These are phyloP conservation scores for Podaxis pistillaris DNA, from an alignment of 768 basidiomycete genomes.

Conservation along the genomic window DNA sequence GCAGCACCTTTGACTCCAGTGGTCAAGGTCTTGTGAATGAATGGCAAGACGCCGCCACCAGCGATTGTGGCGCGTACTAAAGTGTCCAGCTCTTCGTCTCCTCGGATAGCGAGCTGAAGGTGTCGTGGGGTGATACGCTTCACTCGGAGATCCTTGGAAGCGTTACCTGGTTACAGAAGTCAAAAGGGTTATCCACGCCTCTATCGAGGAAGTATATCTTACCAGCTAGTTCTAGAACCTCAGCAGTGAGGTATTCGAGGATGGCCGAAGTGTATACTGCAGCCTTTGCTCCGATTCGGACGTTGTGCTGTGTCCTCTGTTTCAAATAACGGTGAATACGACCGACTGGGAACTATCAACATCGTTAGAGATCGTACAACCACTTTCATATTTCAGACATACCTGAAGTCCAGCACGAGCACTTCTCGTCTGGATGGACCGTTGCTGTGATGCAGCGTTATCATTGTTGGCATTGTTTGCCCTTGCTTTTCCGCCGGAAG, in stretches of 20 bases:
- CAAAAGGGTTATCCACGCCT: background rate
- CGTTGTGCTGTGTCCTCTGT: constrained; percentile 88
- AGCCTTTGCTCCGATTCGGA: constrained; percentile 96
- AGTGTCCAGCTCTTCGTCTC: constrained; percentile 96
- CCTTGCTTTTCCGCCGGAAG: constrained; percentile 15
- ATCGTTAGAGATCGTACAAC: background rate
- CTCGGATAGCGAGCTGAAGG: constrained; percentile 92
- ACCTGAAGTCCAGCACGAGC: constrained; percentile 90
- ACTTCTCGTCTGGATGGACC: constrained; percentile 65
- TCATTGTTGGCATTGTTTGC: constrained; percentile 7
- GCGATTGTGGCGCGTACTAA: constrained; percentile 94
- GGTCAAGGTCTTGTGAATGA: constrained; percentile 85
- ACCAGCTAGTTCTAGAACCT: constrained; percentile 96
- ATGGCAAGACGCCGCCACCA: constrained; percentile 83
- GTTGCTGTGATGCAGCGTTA: constrained; percentile 42
- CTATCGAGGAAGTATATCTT: constrained; percentile 24
- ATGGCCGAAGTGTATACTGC: constrained; percentile 97
- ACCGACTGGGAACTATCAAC: constrained; percentile 83
- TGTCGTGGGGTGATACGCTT: constrained; percentile 98
- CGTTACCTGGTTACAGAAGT: constrained; percentile 63
- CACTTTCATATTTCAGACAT: constrained; percentile 14
- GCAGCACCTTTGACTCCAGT: constrained; percentile 40
- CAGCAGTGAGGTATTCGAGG: constrained; percentile 93
- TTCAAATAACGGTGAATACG: constrained; percentile 97
- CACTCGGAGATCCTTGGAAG: constrained; percentile 94